Evolutionary conservation across 2,329 filamentous ascomycete genomes (phyloP).

Genomic region (Davidsoniella australis): DNA sequence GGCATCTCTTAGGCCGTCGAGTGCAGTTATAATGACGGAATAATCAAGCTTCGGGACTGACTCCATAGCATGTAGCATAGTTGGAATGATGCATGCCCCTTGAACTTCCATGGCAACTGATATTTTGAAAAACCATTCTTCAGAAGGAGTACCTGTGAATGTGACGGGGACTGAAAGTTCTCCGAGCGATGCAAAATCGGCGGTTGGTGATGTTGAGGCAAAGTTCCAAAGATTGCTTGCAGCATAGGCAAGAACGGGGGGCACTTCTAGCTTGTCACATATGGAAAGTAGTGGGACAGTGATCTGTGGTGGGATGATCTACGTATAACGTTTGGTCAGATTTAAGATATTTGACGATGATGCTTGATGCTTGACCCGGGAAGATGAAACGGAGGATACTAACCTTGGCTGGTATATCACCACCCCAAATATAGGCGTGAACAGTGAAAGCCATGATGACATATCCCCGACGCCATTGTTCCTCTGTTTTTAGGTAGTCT

Average conservation of each 20-base stretch:
- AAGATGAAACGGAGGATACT: not conserved
- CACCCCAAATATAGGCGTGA: constrained; percentile 93
- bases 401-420: constrained; percentile 51
- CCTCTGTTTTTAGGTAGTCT: constrained; percentile 58
- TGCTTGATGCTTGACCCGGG: too few species aligned
- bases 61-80: constrained; percentile 75
- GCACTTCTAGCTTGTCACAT: constrained; percentile 64
- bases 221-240: constrained; percentile 92
- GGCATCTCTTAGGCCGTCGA: constrained; percentile 67
- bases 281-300: constrained; percentile 67
- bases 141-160: constrained; percentile 85
- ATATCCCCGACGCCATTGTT: constrained; percentile 90
- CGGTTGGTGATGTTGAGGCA: constrained; percentile 71
- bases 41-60: constrained; percentile 57
- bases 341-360: too few species aligned
- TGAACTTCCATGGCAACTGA: constrained; percentile 91
- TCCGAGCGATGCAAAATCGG: constrained; percentile 63
- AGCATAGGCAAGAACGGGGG: constrained; percentile 85
- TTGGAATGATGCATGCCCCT: constrained; percentile 66
- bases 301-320: constrained; percentile 63
- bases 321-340: too few species aligned
- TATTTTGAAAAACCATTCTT: constrained; percentile 98
- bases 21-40: constrained; percentile 50
- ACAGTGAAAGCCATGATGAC: constrained; percentile 77
- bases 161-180: constrained; percentile 79